A percentile compares a stretch with the other conserved stretches of the same genome.
These are phyloP conservation scores for Phytophthora macrochlamydospora DNA, from an alignment of 352 stramenopile species.

Conservation along the genomic window DNA sequence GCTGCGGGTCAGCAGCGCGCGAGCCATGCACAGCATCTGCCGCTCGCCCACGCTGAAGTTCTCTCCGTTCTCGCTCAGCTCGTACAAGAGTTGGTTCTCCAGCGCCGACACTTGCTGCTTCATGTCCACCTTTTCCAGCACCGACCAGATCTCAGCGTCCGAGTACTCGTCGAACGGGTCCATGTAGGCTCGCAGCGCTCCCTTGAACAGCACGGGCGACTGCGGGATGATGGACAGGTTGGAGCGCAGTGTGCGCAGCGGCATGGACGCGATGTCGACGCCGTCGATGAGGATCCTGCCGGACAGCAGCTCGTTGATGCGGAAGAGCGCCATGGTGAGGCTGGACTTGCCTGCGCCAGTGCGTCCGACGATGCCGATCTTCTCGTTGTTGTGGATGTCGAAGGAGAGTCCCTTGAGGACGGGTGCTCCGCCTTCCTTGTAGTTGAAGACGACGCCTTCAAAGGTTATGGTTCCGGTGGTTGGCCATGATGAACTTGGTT, in stretches of 20 bases:
- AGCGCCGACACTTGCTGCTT: conserved; percentile 42
- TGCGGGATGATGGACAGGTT: conserved; percentile 57
- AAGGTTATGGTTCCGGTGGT: conserved; percentile 70
- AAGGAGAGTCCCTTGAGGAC: conserved; percentile 4
- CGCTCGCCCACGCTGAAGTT: conserved; percentile 75
- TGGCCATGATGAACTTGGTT: conserved; percentile 64
- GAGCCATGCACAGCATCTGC: conserved; percentile 91
- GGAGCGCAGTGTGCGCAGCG: conserved; percentile 26
- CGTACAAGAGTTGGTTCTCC: conserved; percentile 18
- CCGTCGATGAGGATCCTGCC: conserved; percentile 45
- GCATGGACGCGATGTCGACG: conserved; percentile 39
- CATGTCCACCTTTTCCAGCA: conserved; percentile 69
- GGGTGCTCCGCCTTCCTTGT: conserved; percentile 6
- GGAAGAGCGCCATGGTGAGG: conserved; percentile 79
- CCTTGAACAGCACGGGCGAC: conserved; percentile 91
- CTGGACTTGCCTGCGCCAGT: conserved; percentile 83
- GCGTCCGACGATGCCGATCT: conserved; percentile 85
- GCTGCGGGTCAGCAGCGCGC: conserved; percentile 84
- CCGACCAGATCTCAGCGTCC: conserved; percentile 70
- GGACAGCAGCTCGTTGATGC: conserved; percentile 77
- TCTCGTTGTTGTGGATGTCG: conserved; percentile 37
- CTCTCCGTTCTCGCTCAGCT: conserved; percentile 57
- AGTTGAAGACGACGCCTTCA: conserved; percentile 26
- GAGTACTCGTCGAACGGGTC: conserved; percentile 83
- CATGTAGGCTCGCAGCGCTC: conserved; percentile 84